A percentile compares a stretch with the other conserved stretches of the same genome.
phyloP scores from a whole-genome alignment of 768 basidiomycete genomes.

The Russula sp. region DNA sequence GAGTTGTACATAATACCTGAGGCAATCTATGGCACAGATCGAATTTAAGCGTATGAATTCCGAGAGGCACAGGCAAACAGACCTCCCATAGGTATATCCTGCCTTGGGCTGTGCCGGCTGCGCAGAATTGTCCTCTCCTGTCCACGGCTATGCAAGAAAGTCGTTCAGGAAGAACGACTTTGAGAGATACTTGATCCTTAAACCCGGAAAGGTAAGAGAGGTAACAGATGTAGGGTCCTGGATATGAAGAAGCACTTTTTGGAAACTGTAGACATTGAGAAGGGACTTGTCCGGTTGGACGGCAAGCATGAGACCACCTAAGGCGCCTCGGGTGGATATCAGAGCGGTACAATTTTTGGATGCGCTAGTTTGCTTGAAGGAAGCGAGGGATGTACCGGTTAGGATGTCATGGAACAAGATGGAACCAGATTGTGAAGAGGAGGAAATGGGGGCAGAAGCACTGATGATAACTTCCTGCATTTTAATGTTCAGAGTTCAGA shows the following conservation, averaged over 20 bases:
- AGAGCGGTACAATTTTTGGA: slow-evolving; percentile 57
- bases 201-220: slow-evolving; percentile 4
- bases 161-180: slow-evolving; percentile 87
- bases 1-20: slow-evolving; percentile 91
- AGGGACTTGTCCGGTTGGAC: slow-evolving; percentile 86
- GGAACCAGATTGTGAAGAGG: slow-evolving; percentile 40
- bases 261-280: slow-evolving; percentile 86
- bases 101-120: slow-evolving; percentile 82
- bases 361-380: slow-evolving; percentile 82
- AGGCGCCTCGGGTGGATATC: slow-evolving; percentile 57
- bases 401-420: slow-evolving; percentile 78
- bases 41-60: background rate
- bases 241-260: slow-evolving; percentile 54
- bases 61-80: slow-evolving; percentile 26
- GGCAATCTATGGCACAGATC: slow-evolving; percentile 48
- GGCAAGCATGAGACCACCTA: slow-evolving; percentile 79
- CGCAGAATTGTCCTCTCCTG: slow-evolving; percentile 65
- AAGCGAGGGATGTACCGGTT: slow-evolving; percentile 64
- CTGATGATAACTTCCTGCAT: slow-evolving; percentile 66
- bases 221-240: background rate
- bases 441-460: slow-evolving; percentile 41
- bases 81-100: slow-evolving; percentile 97
- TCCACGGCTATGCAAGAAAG: slow-evolving; percentile 75
- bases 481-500: no score
- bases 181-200: slow-evolving; percentile 84